Evolutionary conservation across 345 rosid species (phyloP).

Genomic region (Cardamine chenopodiifolia): DNA sequence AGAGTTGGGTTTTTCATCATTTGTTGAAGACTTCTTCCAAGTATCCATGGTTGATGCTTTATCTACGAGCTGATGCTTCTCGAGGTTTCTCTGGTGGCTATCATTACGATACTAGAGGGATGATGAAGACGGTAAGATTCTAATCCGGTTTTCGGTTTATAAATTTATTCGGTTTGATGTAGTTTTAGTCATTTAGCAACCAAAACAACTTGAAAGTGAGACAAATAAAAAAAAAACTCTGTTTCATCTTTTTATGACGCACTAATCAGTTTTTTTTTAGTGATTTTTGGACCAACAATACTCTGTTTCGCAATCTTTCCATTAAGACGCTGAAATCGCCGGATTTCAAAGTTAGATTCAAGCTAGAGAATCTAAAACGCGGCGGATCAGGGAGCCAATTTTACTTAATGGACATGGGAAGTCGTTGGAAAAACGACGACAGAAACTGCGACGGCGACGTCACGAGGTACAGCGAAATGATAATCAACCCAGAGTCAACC

Average conservation of each 20-base stretch:
- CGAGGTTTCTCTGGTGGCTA: conserved; percentile 61
- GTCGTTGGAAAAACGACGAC: conserved; percentile 70
- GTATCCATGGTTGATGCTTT: conserved; percentile 73
- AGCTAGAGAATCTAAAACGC: conserved; percentile 49
- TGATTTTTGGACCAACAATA: neutral
- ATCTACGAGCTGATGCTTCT: conserved; percentile 62
- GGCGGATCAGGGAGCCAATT: conserved; percentile 59
- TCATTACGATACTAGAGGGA: conserved; percentile 62
- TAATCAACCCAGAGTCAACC: conserved; percentile 45
- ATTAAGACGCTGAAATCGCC: conserved; percentile 53
- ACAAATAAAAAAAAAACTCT: too few relatives aligned
- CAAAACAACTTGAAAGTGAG: too few relatives aligned
- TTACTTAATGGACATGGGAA: conserved; percentile 49
- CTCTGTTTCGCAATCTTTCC: conserved; percentile 16
- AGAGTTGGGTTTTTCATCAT: conserved; percentile 62
- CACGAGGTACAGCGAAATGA: conserved; percentile 52
- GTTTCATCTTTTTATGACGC: too few relatives aligned
- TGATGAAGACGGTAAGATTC: conserved; percentile 55
- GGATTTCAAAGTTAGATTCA: conserved; percentile 52
- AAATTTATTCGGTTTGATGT: neutral
- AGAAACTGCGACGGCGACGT: conserved; percentile 53
- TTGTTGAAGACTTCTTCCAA: conserved; percentile 57
- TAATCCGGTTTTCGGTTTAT: conserved; percentile 6
- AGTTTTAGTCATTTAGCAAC: too few relatives aligned
- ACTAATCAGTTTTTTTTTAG: neutral